Evolutionary conservation across 768 basidiomycete genomes (phyloP).

Genomic region (Suillus alpinus): DNA sequence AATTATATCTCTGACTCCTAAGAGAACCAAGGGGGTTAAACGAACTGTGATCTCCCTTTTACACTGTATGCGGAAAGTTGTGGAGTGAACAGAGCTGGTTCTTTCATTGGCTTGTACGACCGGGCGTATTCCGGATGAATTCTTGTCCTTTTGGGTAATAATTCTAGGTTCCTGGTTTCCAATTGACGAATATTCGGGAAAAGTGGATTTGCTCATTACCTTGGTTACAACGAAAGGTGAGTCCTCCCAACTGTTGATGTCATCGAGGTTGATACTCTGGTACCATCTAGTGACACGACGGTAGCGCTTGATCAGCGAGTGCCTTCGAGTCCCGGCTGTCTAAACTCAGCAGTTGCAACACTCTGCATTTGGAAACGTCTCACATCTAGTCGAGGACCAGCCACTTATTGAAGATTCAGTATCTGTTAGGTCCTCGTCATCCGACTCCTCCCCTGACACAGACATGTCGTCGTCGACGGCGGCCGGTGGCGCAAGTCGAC

Average conservation of each 20-base stretch:
- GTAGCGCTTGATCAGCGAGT: conserved; percentile 43
- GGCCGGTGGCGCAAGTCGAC: conserved; percentile 45
- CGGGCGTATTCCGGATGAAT: neutral
- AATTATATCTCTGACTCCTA: conserved; percentile 42
- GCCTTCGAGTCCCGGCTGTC: conserved; percentile 16
- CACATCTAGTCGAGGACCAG: conserved; percentile 39
- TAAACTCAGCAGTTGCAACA: conserved; percentile 11
- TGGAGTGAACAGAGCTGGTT: neutral
- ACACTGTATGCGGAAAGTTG: conserved; percentile 3
- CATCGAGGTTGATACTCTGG: conserved; percentile 28
- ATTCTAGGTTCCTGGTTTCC: neutral
- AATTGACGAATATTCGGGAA: neutral
- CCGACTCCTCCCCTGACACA: conserved; percentile 76
- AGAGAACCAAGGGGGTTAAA: conserved; percentile 56
- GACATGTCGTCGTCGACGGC: conserved; percentile 44
- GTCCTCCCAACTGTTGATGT: conserved; percentile 43
- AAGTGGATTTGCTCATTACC: conserved; percentile 28
- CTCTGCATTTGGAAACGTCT: conserved; percentile 1
- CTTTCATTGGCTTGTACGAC: neutral
- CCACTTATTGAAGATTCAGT: conserved; percentile 35
- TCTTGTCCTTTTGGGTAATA: neutral
- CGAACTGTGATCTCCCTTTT: conserved; percentile 34
- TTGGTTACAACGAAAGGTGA: conserved; percentile 44
- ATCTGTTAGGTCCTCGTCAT: conserved; percentile 68
- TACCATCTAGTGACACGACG: conserved; percentile 49